Conservation (phyloP, 176 grass and related monocot species). For the Typha latifolia region DNA sequence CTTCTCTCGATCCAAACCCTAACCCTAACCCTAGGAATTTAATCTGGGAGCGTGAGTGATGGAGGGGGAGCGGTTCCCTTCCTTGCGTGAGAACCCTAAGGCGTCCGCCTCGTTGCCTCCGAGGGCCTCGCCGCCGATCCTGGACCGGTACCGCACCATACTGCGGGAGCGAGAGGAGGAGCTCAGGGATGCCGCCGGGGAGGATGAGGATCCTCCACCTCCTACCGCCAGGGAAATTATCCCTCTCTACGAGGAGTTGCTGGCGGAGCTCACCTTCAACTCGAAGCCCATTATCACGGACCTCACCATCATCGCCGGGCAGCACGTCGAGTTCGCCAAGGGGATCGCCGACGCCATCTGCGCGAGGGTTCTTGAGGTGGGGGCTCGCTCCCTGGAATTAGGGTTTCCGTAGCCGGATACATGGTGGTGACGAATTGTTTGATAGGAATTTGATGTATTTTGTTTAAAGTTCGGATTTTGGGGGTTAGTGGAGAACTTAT, state of each 20-base stretch:
- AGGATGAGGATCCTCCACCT: conserved; percentile 13
- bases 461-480: neutral
- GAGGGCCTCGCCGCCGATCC: conserved; percentile 19
- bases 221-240: conserved; percentile 35
- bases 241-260: conserved; percentile 45
- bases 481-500: neutral
- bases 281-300: conserved; percentile 97
- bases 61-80: conserved; percentile 9
- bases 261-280: conserved; percentile 88
- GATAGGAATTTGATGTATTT: neutral
- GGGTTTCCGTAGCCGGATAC: neutral
- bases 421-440: neutral
- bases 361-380: conserved; percentile 68
- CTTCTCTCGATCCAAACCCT: conserved; percentile 29
- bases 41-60: conserved; percentile 20
- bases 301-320: conserved; percentile 75
- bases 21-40: conserved; percentile 27
- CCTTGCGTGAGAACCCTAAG: conserved; percentile 19
- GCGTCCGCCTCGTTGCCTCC: conserved; percentile 5
- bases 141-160: conserved; percentile 50
- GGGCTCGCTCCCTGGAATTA: neutral
- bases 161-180: conserved; percentile 46
- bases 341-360: conserved; percentile 72
- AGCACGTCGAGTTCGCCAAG: conserved; percentile 41
- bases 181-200: conserved; percentile 15